phyloP scores from a whole-genome alignment of 768 basidiomycete genomes.

The Psilocybe tampanensis region DNA sequence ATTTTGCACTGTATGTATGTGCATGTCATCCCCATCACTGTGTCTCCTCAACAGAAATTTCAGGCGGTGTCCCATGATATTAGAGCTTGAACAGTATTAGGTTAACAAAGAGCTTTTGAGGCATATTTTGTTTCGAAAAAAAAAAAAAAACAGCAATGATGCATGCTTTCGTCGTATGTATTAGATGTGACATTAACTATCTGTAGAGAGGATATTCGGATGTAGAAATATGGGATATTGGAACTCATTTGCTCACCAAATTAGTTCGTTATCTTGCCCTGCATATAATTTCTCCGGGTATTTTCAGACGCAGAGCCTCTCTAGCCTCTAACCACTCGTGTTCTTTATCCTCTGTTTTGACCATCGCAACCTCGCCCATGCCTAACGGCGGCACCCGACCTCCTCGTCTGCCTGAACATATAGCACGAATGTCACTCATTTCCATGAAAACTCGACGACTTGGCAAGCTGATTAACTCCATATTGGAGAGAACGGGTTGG shows the following conservation, averaged over 20 bases:
- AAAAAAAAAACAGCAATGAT: neutral
- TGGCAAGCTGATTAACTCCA: conserved; percentile 85
- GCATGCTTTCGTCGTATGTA: neutral
- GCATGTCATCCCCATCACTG: too few relatives aligned
- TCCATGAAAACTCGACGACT: conserved; percentile 81
- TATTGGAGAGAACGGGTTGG: conserved; percentile 75
- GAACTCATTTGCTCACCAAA: neutral
- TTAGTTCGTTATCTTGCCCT: conserved; percentile 51
- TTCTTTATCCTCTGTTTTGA: conserved; percentile 70
- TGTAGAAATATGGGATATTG: neutral
- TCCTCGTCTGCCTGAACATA: conserved; percentile 81
- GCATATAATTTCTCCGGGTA: conserved; percentile 88
- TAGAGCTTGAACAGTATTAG: too few relatives aligned
- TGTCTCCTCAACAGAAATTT: too few relatives aligned
- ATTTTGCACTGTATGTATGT: too few relatives aligned
- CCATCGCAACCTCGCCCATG: conserved; percentile 91
- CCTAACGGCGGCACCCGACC: conserved; percentile 82
- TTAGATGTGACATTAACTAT: neutral
- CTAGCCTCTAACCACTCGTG: conserved; percentile 90
- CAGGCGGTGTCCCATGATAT: too few relatives aligned
- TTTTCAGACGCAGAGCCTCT: conserved; percentile 79
- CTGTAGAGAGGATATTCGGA: neutral
- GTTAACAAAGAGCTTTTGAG: too few relatives aligned
- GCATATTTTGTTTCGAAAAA: neutral
- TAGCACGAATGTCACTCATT: conserved; percentile 65